phyloP scores from a whole-genome alignment of 257 asterid genomes.

The Capsicum pubescens region DNA sequence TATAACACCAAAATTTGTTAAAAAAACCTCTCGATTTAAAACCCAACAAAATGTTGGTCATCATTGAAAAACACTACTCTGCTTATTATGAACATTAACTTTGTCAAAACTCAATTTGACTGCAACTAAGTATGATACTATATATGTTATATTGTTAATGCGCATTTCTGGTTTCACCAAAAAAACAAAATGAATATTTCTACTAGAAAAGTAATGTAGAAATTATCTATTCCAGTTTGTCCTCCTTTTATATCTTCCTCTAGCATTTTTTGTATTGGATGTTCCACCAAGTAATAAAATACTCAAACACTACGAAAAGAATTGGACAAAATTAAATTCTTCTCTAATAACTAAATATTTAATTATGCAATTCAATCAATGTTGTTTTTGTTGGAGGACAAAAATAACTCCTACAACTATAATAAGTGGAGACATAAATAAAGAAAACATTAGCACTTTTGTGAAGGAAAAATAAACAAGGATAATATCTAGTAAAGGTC shows the following conservation, averaged over 20 bases:
- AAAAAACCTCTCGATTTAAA: too few relatives aligned
- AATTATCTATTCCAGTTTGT: background rate
- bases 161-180: background rate
- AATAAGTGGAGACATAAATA: too few relatives aligned
- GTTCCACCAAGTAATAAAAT: background rate
- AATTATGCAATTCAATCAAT: too few relatives aligned
- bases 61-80: background rate
- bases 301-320: background rate
- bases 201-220: background rate
- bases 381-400: too few relatives aligned
- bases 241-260: background rate
- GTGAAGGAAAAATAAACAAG: too few relatives aligned
- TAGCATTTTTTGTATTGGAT: background rate
- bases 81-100: background rate
- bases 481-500: too few relatives aligned
- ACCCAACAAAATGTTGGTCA: too few relatives aligned
- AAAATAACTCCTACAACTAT: too few relatives aligned
- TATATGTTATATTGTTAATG: background rate
- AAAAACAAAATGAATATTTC: background rate
- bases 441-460: too few relatives aligned
- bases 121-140: background rate
- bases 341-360: too few relatives aligned
- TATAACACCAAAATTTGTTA: too few relatives aligned
- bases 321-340: too few relatives aligned
- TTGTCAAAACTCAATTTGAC: conserved; percentile 20